These are phyloP conservation scores for Paecilomyces fulvus DNA, from an alignment of 2,329 filamentous ascomycete genomes.

Conservation along the genomic window DNA sequence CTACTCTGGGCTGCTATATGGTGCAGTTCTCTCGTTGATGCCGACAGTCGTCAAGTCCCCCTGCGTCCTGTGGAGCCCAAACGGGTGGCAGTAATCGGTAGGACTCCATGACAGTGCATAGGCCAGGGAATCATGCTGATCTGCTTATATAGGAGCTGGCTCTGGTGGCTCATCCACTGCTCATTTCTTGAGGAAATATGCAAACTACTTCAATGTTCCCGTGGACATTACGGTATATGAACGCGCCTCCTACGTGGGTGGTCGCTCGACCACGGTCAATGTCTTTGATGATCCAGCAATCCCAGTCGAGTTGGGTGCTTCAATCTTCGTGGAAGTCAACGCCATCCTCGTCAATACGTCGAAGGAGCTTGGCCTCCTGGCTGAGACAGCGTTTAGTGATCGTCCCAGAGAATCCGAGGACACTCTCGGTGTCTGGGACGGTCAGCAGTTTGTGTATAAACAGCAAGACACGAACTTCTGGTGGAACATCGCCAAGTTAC, in stretches of 20 bases:
- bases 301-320: slow-evolving; percentile 79
- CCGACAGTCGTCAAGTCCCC: slow-evolving; percentile 15
- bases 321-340: slow-evolving; percentile 83
- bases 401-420: slow-evolving; percentile 39
- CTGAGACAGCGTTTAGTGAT: slow-evolving; percentile 41
- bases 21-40: slow-evolving; percentile 10
- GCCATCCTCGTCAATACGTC: slow-evolving; percentile 70
- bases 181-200: slow-evolving; percentile 69
- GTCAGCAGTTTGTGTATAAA: slow-evolving; percentile 61
- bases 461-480: slow-evolving; percentile 56
- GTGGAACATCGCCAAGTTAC: slow-evolving; percentile 71
- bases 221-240: slow-evolving; percentile 86
- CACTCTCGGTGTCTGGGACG: slow-evolving; percentile 76
- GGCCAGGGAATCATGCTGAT: slow-evolving; percentile 3
- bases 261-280: slow-evolving; percentile 76
- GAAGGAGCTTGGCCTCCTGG: slow-evolving; percentile 59
- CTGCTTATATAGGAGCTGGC: slow-evolving; percentile 60
- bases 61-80: slow-evolving; percentile 14
- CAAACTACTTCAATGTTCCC: slow-evolving; percentile 48
- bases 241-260: slow-evolving; percentile 66
- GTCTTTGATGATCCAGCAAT: slow-evolving; percentile 58
- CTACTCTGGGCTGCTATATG: not conserved
- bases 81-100: slow-evolving; percentile 27
- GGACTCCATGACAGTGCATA: not conserved
- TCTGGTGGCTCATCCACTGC: slow-evolving; percentile 80